Percentiles rank a stretch among this genome's conserved stretches.
phyloP scores from a whole-genome alignment of 2,329 filamentous ascomycete species.

The Septoria petroselini region DNA sequence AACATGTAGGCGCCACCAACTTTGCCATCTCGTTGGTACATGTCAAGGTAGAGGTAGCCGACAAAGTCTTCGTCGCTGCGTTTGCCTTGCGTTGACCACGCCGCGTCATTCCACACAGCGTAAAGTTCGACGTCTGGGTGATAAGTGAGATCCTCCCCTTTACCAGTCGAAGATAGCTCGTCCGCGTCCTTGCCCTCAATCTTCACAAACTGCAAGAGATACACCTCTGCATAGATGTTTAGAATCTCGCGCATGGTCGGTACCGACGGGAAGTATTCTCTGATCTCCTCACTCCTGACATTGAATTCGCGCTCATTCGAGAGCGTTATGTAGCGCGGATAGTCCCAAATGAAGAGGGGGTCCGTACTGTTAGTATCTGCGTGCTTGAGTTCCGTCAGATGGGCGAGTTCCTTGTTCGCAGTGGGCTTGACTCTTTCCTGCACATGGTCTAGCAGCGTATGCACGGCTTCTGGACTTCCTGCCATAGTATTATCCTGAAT shows the following conservation, averaged over 20 bases:
- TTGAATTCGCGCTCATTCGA: conserved; percentile 71
- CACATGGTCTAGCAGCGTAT: conserved; percentile 56
- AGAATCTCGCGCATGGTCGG: conserved; percentile 10
- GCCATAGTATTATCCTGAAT: conserved; percentile 83
- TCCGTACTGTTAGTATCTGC: conserved; percentile 1
- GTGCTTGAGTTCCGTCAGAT: conserved; percentile 7
- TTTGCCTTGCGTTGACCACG: neutral
- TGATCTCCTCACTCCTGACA: conserved; percentile 72
- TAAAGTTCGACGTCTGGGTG: conserved; percentile 17
- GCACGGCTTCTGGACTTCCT: conserved; percentile 66
- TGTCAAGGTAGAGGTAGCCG: conserved; percentile 21
- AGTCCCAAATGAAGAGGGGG: conserved; percentile 6
- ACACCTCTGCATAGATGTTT: conserved; percentile 18
- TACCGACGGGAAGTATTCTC: conserved; percentile 18
- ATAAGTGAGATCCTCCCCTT: conserved; percentile 19
- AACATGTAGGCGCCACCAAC: conserved; percentile 2
- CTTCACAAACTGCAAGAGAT: conserved; percentile 14
- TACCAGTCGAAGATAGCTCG: conserved; percentile 45
- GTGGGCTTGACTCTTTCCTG: neutral
- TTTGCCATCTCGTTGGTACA: conserved; percentile 2
- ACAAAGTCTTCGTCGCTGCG: conserved; percentile 9
- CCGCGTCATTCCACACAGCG: conserved; percentile 16
- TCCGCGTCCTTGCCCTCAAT: conserved; percentile 60
- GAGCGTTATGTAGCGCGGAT: conserved; percentile 42
- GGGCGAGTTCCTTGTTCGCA: neutral